Evolutionary conservation across 345 rosid species (phyloP), one percentile per base, ranked within the genome.

Genomic region (Populus davidiana): DNA sequence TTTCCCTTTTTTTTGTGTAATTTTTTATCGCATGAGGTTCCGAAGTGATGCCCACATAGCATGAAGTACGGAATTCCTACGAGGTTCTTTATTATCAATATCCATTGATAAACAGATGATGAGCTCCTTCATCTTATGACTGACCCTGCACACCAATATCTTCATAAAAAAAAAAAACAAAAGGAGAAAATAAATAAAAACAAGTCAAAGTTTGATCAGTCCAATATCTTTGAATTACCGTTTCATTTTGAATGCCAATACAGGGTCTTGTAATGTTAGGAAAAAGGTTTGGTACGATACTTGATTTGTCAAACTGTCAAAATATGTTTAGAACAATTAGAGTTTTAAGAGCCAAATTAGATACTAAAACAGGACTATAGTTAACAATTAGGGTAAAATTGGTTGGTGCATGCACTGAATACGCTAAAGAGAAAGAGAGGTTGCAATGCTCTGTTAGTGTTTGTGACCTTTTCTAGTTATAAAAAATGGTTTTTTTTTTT

Each of bases 311-410:
- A 31, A 31, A 31, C 2, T 31, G 31, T 31, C 31, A 31, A 31
- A 31, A 31, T 1, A 31, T 31, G 2, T 31, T 31, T 31, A 31
- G 2, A 31, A 31, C 3, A 31, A 31, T 31, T 31, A 31, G 2
- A 0, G 3, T 31, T 31, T 31, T 31, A 31, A 31, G 3, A 31
- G 2, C 0, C 0, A 31, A 31, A 1, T 31, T 31, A 0, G 3
- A 31, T 2, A 3, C 2, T 2, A 31, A 31, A 31, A 31, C 33
- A 31, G 0, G 3, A 31, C 2, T 31, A 29, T 31, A 31, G 33
- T 31, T 31, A 2, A 31, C 3, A 3, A 31, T 31, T 2, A 31
- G 0, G 33, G 3, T 31, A 2, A 31, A 0, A 31, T 31, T 2
- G 33, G 33, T 31, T 31, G 3, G 33, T 0, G 3, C 33, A 31